Base-by-base conservation (phyloP, 768 basidiomycete genomes). In the Russula dissimulans region DNA sequence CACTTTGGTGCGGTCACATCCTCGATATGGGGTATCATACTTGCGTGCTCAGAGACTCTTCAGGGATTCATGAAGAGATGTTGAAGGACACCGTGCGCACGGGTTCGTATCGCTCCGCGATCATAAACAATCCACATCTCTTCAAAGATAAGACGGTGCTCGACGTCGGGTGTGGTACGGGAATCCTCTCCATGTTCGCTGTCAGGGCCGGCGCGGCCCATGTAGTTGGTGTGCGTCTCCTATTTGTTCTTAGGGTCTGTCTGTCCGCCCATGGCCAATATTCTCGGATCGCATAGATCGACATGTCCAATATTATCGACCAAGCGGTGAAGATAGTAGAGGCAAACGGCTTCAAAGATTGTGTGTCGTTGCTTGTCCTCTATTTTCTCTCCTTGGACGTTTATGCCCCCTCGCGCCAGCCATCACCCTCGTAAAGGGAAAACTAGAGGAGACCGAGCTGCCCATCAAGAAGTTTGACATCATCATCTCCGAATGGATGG, bases 401-500 rank as follows among this genome's bases (percentile, higher is more conserved):
- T 59, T 38, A 56, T 56, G 53, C 50, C 63, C 45, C 29, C 14
- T 44, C 31, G n/a, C 29, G 45, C 9, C 26, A 97, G 93, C 81
- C 66, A 97, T 97, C 74, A 94, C 91, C 43, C 86, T 98, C 59
- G 86, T 98, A 66, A 97, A 98, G 76, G 95, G 95, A 60, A 99
- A 99, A 75, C 87, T 99, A 61, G 95, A 99, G 72, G 95, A 99
- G 48, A 77, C 85, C 52, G 84, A 85, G 61, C 81, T 98, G 45
- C 95, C 95, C 14, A 83, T 95, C 69, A 76, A 89, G 63, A 78
- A 95, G 72, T 97, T 93, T 71, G 97, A 99, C 72, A 97, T 99
- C 75, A 97, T 99, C 76, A 91, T 99, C 71, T 97, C 94, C 62
- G 97, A 99, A 73, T 99, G 95, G 97, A 99, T 99, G 97, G 97